Base-by-base conservation (phyloP, 2,329 filamentous ascomycete species). In the Pseudogymnoascus sp. region DNA sequence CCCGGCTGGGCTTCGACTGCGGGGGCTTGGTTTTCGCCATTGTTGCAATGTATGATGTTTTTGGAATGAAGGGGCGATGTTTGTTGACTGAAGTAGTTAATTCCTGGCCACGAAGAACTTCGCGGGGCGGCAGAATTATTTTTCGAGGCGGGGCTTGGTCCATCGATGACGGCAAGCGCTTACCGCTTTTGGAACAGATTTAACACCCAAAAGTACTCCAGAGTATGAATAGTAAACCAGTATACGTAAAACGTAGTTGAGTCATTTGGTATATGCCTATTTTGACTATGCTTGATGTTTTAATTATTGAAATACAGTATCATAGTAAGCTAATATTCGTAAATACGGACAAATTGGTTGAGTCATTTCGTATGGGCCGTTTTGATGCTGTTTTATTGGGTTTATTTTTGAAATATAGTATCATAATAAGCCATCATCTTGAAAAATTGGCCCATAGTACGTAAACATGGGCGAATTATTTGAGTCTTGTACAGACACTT, bases 21-120 rank as follows among this genome's bases (percentile, higher is more conserved):
- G 63, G 69, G 19, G 72, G 72, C 62, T 73, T 73, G 11, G 70
- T 72, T 66, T 74, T 74, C 35, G 72, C 72, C 72, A 74, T 74
- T 63, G 60, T 67, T 64, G 60, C 38, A 61, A 26, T 61, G 40
- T 61, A 46, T 10, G 40, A 19, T 35, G 7, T 46, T 46, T 38
- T 61, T 46, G 33, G 26, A 61, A 17, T 44, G 21, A 61, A 26
- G 31, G 26, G 59, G 26, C 21, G 40, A 46, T 40, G 26, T 26
- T 15, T 61, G 35, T 46, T 53, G 46, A 29, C 40, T 61, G 35
- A 61, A 53, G 38, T 46, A 40, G 26, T 62, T 38, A 2, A 26
- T 44, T 44, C 26, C 17, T 62, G 19, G 17, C 42, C 35, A 56
- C 19, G 44, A 62, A 53, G 40, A 37, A 35, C 50, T 62, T 62